Conservation (phyloP, 208 protist genomes). For the Trypanosoma theileri region DNA sequence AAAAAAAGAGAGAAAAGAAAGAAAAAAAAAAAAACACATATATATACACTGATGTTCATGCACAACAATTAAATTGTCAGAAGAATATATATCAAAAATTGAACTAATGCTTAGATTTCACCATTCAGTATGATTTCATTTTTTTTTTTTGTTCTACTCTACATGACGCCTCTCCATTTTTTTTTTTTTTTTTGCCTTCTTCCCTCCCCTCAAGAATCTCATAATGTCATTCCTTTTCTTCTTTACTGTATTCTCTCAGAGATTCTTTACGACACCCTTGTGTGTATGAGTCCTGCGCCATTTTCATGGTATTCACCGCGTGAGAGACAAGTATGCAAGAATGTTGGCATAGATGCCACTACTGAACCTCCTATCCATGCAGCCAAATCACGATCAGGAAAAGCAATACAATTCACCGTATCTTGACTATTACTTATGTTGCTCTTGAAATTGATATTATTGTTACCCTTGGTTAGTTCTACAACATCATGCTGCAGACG, state of each 20-base stretch:
- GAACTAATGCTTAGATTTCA: not conserved
- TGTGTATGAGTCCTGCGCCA: conserved; percentile 64
- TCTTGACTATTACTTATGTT: not conserved
- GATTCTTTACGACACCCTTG: conserved; percentile 16
- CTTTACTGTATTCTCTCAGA: not conserved
- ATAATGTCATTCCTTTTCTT: conserved; percentile 36
- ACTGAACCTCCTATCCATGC: conserved; percentile 90
- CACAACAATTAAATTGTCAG: not conserved
- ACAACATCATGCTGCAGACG: conserved; percentile 75
- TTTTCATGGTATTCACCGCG: conserved; percentile 87
- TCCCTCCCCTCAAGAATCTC: conserved; percentile 16
- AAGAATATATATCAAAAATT: conserved; percentile 6
- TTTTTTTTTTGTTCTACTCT: conserved; percentile 14
- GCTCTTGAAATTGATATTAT: not conserved
- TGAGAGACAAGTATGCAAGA: conserved; percentile 63
- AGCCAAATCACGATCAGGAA: conserved; percentile 68
- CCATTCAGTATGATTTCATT: not conserved
- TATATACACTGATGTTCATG: conserved; percentile 13
- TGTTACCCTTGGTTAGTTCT: not conserved
- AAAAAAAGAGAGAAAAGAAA: not conserved
- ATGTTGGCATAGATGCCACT: conserved; percentile 68
- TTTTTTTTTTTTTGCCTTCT: not conserved
- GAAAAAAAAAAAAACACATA: conserved; percentile 14
- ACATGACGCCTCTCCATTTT: not conserved
- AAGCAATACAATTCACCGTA: conserved; percentile 54